Percentiles rank a stretch among this genome's conserved stretches.
These are phyloP conservation scores for Penicillium sp. DNA, from an alignment of 2,329 filamentous ascomycete species.

Conservation along the genomic window DNA sequence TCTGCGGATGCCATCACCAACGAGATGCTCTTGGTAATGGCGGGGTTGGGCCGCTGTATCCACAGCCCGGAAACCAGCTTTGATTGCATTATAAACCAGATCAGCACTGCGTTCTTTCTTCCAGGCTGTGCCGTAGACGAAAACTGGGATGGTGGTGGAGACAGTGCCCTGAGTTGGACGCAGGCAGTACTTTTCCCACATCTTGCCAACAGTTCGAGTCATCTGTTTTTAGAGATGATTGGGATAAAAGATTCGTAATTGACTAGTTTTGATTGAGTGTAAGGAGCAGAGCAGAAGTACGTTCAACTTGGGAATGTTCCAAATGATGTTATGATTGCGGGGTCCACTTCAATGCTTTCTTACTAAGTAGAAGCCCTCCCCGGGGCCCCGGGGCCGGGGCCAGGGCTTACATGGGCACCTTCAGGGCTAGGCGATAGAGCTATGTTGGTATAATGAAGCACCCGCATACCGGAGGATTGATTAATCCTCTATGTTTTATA, in stretches of 20 bases:
- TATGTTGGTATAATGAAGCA: no score
- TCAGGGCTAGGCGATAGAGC: not conserved
- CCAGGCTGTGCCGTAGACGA: conserved; percentile 83
- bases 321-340: conserved; percentile 10
- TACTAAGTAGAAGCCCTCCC: not conserved
- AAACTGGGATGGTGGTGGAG: conserved; percentile 40
- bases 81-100: conserved; percentile 67
- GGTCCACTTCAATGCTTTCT: conserved; percentile 1
- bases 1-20: conserved; percentile 64
- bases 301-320: not conserved
- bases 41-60: conserved; percentile 77
- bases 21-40: conserved; percentile 72
- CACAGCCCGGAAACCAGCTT: conserved; percentile 67
- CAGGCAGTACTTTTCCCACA: conserved; percentile 34
- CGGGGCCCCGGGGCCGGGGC: no score
- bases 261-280: not conserved
- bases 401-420: not conserved
- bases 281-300: not conserved
- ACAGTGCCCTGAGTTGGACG: conserved; percentile 25
- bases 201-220: conserved; percentile 25
- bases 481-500: no score
- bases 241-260: not conserved
- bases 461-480: no score
- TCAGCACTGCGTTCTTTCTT: conserved; percentile 67
- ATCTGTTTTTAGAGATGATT: conserved; percentile 1